Evolutionary conservation across 2,329 filamentous ascomycete genomes (phyloP).

Genomic region (Aspergillus versicolor): DNA sequence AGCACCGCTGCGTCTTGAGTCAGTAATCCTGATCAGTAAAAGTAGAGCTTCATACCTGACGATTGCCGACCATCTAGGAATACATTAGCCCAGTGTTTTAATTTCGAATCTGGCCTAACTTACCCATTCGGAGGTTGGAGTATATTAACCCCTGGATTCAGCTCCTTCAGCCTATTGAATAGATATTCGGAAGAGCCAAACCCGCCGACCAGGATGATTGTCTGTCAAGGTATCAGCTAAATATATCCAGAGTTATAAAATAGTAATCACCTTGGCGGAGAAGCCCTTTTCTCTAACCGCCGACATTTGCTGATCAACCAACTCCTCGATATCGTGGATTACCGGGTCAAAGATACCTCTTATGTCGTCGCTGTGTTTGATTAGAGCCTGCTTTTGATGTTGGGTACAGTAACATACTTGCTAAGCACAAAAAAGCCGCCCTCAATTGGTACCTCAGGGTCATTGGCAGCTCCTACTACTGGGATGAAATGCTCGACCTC

Average conservation of each 20-base stretch:
- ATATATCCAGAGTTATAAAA: no score
- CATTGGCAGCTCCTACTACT: slow-evolving; percentile 22
- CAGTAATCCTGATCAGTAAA: neutral
- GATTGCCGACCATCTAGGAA: slow-evolving; percentile 27
- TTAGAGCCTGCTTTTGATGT: neutral
- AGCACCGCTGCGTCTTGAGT: slow-evolving; percentile 19
- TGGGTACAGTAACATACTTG: slow-evolving; percentile 8
- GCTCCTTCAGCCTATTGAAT: slow-evolving; percentile 25
- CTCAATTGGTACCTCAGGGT: slow-evolving; percentile 20
- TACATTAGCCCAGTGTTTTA: neutral
- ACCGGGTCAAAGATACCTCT: slow-evolving; percentile 30
- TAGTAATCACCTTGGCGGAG: slow-evolving; percentile 9
- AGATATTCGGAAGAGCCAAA: slow-evolving; percentile 41
- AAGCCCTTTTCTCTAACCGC: slow-evolving; percentile 3
- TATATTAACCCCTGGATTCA: slow-evolving; percentile 26
- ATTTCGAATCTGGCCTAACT: neutral
- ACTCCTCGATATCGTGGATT: slow-evolving; percentile 22
- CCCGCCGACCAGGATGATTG: slow-evolving; percentile 41
- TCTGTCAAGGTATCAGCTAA: slow-evolving; percentile 9
- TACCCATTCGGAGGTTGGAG: slow-evolving; percentile 34
- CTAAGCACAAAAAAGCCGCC: slow-evolving; percentile 19
- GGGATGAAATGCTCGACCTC: slow-evolving; percentile 24
- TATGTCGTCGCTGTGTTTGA: slow-evolving; percentile 18
- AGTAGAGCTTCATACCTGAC: slow-evolving; percentile 18
- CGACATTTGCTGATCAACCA: slow-evolving; percentile 24